Conservation (phyloP, 2,329 filamentous ascomycete genomes). For the Penicillium sp. region DNA sequence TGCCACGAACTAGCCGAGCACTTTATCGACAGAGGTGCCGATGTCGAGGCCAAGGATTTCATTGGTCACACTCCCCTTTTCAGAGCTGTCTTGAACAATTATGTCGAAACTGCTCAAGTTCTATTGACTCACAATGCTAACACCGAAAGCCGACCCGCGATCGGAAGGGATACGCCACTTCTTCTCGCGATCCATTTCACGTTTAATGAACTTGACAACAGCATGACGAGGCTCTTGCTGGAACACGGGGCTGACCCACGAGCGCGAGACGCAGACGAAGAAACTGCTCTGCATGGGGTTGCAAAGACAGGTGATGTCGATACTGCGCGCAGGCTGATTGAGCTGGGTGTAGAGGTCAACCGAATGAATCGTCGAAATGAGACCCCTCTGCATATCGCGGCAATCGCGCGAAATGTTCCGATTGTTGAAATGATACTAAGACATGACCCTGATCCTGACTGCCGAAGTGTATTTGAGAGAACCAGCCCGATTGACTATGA, state of each 20-base stretch:
- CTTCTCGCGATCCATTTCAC: background rate
- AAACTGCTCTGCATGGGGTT: background rate
- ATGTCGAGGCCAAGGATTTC: background rate
- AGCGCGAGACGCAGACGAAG: background rate
- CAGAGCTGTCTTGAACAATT: background rate
- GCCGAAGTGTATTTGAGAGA: background rate
- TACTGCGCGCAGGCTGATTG: background rate
- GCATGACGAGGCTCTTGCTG: background rate
- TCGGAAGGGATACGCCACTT: background rate
- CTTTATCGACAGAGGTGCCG: background rate
- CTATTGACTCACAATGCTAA: background rate
- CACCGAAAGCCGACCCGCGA: background rate
- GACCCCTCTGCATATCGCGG: background rate
- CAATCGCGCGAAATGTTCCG: background rate
- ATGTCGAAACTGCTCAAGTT: background rate
- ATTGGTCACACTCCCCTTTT: background rate
- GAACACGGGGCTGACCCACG: background rate
- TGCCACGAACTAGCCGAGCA: background rate
- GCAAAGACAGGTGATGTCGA: background rate
- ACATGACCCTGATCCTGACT: background rate
- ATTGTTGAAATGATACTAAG: background rate
- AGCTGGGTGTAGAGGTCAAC: background rate
- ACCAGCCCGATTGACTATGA: background rate
- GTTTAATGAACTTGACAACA: background rate
- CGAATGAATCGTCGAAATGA: background rate